Conservation (phyloP, 176 grass and related monocot genomes). For the Musa schizocarpa region DNA sequence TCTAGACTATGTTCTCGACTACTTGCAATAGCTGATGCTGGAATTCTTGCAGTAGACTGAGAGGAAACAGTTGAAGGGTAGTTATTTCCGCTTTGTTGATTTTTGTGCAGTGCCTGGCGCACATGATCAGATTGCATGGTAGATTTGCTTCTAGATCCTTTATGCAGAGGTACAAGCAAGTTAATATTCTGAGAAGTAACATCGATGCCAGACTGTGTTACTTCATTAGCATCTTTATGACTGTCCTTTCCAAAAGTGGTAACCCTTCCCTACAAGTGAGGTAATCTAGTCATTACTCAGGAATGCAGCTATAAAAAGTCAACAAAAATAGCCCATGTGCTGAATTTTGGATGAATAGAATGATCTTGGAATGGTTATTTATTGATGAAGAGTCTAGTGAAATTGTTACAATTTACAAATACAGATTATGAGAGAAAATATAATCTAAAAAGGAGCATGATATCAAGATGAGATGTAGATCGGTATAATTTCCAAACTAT, state of each 20-base stretch:
- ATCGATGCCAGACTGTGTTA: slow-evolving; percentile 5
- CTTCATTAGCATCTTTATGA: slow-evolving; percentile 9
- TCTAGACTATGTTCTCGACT: slow-evolving; percentile 22
- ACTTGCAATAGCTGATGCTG: slow-evolving; percentile 12
- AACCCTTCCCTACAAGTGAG: slow-evolving; percentile 5
- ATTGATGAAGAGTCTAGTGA: neutral
- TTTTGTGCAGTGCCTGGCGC: slow-evolving; percentile 13
- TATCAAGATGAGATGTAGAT: too few relatives aligned
- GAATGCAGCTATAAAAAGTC: neutral
- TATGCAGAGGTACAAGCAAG: slow-evolving; percentile 14
- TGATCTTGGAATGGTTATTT: neutral
- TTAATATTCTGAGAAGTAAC: slow-evolving; percentile 21
- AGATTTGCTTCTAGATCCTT: slow-evolving; percentile 18
- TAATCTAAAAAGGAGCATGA: too few relatives aligned
- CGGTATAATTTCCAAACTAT: too few relatives aligned
- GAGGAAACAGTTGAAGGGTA: slow-evolving; percentile 15
- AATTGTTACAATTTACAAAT: too few relatives aligned
- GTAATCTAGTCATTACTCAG: neutral
- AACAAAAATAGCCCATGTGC: neutral
- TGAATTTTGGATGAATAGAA: neutral
- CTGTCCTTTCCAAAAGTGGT: slow-evolving; percentile 24
- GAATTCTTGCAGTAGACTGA: slow-evolving; percentile 9
- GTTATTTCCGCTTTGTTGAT: slow-evolving; percentile 29
- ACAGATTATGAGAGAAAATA: too few relatives aligned
- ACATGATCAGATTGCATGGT: slow-evolving; percentile 14